phyloP scores from a whole-genome alignment of 2,329 filamentous ascomycete genomes.

The Pseudocercospora vitis region DNA sequence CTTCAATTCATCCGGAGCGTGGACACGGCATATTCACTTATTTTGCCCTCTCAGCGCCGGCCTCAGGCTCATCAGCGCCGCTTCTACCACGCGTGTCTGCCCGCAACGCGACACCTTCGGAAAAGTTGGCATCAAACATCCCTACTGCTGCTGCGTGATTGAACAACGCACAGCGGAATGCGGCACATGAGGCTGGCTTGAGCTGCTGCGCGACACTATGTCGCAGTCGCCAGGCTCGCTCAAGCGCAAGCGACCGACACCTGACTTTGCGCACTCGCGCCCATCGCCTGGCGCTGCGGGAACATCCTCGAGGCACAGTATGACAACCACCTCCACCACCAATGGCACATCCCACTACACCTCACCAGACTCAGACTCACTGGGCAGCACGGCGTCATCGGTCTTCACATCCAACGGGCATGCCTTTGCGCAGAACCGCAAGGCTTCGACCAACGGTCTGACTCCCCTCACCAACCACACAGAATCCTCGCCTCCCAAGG shows the following conservation, averaged over 20 bases:
- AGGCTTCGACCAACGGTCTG: constrained; percentile 55
- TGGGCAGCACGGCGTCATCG: constrained; percentile 69
- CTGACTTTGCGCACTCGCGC: constrained; percentile 19
- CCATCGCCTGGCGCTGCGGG: constrained; percentile 14
- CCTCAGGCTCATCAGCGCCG: constrained; percentile 1
- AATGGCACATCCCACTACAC: constrained; percentile 29
- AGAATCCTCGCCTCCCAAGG: constrained; percentile 64
- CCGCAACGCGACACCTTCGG: constrained; percentile 7
- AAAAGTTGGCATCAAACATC: constrained; percentile 17
- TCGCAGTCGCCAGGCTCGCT: constrained; percentile 35
- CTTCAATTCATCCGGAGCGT: constrained; percentile 5
- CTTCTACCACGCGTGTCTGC: constrained; percentile 8
- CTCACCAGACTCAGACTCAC: constrained; percentile 50
- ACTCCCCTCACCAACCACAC: constrained; percentile 64
- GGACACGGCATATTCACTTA: constrained; percentile 13
- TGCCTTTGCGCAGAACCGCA: constrained; percentile 57
- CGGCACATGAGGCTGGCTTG: constrained; percentile 23
- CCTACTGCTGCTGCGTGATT: neutral
- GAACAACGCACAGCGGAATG: constrained; percentile 9
- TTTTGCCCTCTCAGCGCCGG: neutral
- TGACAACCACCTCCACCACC: constrained; percentile 10
- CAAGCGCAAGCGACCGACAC: constrained; percentile 31
- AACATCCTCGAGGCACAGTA: constrained; percentile 13
- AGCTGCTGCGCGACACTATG: constrained; percentile 31
- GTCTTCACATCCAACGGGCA: constrained; percentile 62